Base-by-base conservation (phyloP, 257 asterid genomes). In the Solanum dulcamara region DNA sequence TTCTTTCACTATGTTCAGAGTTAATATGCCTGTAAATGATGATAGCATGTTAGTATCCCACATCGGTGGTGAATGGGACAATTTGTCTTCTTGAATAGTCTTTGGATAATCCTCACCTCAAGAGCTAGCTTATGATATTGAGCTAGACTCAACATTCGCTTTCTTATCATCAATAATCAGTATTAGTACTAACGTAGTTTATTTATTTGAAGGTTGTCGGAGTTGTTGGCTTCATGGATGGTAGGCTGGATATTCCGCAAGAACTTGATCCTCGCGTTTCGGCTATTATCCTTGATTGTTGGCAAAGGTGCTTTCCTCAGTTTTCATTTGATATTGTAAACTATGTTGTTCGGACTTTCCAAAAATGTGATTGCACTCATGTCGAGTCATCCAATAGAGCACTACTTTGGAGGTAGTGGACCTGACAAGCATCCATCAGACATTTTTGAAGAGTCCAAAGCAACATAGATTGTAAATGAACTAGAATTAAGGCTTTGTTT, bases 191-290 rank as follows among this genome's bases (percentile, higher is more conserved):
- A 1, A 44, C 14, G 3, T 51, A 1, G 82, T 44, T 24, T 77
- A 14, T 77, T 24, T 26, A 35, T 35, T 51, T 51, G 38, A 87
- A 94, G 98, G 97, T 94, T 72, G 93, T 93, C 14, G 97, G 93
- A 84, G 90, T 90, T 10, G 98, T 93, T 10, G 97, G 97, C n/a
- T 94, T 94, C 88, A 91, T 90, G 95, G 93, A 93, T 64, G 86
- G 91, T 15, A 90, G 97, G 81, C 80, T 92, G 64, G 97, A 94
- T 62, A 64, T 94, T 81, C 96, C 96, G 0, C 85, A 81, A 81
- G 84, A 83, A 84, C 71, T 90, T 28, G 97, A 94, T 89, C 95
- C 96, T 28, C 88, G 64, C 42, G 74, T 94, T 12, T 87, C 95
- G 64, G 89, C 94, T 81, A 88, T 92, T 88, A 94, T 94, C 66